These are phyloP conservation scores for Aspergillus proliferans DNA, from an alignment of 2,329 filamentous ascomycete species.

Conservation along the genomic window DNA sequence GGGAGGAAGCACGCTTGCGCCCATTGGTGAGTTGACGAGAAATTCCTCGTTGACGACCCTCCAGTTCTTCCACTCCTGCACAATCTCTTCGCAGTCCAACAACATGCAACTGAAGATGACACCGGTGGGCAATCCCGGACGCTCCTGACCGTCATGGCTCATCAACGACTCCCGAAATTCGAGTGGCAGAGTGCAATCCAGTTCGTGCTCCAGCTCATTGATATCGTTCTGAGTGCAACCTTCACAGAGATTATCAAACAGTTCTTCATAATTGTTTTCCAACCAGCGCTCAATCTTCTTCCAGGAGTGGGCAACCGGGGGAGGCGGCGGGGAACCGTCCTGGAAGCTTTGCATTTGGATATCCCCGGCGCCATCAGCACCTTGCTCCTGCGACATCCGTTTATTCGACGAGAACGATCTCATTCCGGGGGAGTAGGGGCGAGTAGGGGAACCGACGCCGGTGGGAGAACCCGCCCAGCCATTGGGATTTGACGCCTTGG, in stretches of 20 bases:
- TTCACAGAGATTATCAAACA: constrained; percentile 88
- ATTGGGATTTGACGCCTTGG: constrained; percentile 26
- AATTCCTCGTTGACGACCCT: constrained; percentile 87
- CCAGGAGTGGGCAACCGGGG: constrained; percentile 86
- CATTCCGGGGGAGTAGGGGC: constrained; percentile 85
- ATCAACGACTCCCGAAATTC: constrained; percentile 89
- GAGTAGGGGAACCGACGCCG: constrained; percentile 51
- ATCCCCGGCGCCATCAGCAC: constrained; percentile 69
- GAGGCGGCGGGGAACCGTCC: constrained; percentile 82
- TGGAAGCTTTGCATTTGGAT: constrained; percentile 96
- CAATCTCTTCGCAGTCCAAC: constrained; percentile 94
- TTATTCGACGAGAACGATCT: constrained; percentile 66
- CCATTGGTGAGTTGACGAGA: constrained; percentile 51
- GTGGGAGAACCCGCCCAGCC: constrained; percentile 43
- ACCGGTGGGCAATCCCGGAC: constrained; percentile 81
- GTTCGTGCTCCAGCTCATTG: constrained; percentile 91
- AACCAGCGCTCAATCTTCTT: constrained; percentile 88
- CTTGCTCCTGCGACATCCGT: constrained; percentile 53
- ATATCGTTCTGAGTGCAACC: constrained; percentile 89
- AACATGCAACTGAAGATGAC: constrained; percentile 93
- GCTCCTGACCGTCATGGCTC: constrained; percentile 94
- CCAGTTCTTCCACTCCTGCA: constrained; percentile 98
- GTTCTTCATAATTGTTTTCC: constrained; percentile 90
- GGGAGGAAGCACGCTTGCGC: constrained; percentile 56
- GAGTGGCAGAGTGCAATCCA: constrained; percentile 88